Base-by-base conservation (phyloP, 2,329 filamentous ascomycete species). In the Talaromyces sp. region DNA sequence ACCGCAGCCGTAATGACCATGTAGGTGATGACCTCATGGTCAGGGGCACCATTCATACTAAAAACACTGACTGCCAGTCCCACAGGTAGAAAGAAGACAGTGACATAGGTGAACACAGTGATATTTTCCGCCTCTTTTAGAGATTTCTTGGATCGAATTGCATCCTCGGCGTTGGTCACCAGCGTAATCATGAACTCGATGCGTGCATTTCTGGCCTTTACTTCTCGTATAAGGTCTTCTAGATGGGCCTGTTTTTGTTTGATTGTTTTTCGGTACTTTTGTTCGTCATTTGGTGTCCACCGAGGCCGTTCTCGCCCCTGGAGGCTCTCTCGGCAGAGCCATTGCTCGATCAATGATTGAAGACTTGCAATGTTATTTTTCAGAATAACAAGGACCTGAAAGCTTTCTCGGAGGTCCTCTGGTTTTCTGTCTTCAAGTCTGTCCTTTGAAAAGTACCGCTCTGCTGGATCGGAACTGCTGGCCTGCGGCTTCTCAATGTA, bases 41-140 rank as follows among this genome's bases (percentile, higher is more conserved):
- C 50, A 4, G 71, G 70, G 19, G 61, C 29, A 2, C 60, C 68
- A 31, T 56, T 65, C 70, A 74, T 74, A 50, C 72, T 73, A 60
- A 71, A 73, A 3, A 74, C 61, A 31, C 67, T 68, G 2, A 68
- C 61, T 1, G 69, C 69, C 27, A 75, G 70, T 8, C 71, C 68
- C 0, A 72, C 61, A 0, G 72, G 72, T 2, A 75, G 61, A 61
- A 75, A 75, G 24, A 75, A 66, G 4, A 71, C 69, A 0, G 72
- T 75, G 3, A 72, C 69, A 54, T 73, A 73, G 0, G 73, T 75
- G 57, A 75, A 74, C 46, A 69, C 64, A 0, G 66, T 66, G 51
- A 74, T 67, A 52, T 74, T 69, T 50, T 72, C 66, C 0, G 68
- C 65, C 24, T 68, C 55, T 9, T 51, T 54, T 11, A 66, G 62